phyloP scores from a whole-genome alignment of 2,329 filamentous ascomycete species.

The Thielaviopsis ethacetica region DNA sequence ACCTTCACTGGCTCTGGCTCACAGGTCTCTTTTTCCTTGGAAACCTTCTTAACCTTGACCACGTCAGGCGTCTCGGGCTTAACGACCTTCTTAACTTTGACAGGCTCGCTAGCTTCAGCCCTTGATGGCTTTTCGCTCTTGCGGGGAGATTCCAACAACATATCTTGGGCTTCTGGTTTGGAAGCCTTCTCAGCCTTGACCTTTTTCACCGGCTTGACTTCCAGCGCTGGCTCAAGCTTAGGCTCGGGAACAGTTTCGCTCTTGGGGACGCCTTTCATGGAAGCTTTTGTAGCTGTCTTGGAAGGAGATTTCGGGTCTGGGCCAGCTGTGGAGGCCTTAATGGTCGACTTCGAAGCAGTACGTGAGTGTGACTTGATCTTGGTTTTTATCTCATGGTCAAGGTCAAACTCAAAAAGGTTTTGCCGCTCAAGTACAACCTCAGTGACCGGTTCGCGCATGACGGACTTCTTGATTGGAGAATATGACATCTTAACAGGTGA shows the following conservation, averaged over 20 bases:
- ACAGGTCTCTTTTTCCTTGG: background rate
- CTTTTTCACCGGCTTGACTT: constrained; percentile 4
- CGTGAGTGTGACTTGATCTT: constrained; percentile 1
- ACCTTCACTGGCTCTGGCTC: background rate
- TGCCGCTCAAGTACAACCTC: background rate
- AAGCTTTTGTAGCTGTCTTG: constrained; percentile 2
- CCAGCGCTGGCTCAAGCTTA: background rate
- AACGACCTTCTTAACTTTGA: background rate
- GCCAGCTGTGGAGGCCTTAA: background rate
- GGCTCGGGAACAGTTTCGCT: background rate
- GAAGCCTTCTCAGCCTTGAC: background rate
- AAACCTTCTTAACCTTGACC: background rate
- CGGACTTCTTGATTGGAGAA: background rate
- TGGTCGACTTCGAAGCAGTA: constrained; percentile 3
- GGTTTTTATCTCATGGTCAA: background rate
- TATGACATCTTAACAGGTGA: constrained; percentile 8
- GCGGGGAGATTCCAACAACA: too few species aligned
- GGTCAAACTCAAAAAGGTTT: background rate
- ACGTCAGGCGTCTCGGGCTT: background rate
- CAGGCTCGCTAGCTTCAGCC: too few species aligned
- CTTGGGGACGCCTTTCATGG: background rate
- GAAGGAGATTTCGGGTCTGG: background rate
- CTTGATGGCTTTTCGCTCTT: too few species aligned
- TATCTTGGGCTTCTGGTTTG: too few species aligned
- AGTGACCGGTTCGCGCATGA: background rate